Conservation (phyloP, 768 basidiomycete genomes). For the Daedalea quercina region DNA sequence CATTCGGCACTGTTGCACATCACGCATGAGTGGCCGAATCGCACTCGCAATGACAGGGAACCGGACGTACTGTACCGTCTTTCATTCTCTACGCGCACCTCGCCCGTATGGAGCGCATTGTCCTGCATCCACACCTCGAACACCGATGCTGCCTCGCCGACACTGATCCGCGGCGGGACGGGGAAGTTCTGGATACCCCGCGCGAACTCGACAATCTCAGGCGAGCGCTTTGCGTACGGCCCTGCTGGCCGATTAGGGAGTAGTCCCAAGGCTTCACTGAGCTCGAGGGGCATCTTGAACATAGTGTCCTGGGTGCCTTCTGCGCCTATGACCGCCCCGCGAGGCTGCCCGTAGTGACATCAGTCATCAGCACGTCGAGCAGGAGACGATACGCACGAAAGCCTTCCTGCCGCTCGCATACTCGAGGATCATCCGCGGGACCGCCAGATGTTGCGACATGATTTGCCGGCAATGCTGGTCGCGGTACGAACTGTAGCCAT, state of each 20-base stretch:
- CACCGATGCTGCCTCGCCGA: slow-evolving; percentile 65
- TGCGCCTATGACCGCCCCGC: slow-evolving; percentile 70
- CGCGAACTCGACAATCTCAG: slow-evolving; percentile 44
- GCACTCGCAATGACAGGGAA: neutral
- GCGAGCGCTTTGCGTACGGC: slow-evolving; percentile 51
- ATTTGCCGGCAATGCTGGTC: slow-evolving; percentile 66
- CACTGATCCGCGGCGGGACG: slow-evolving; percentile 51
- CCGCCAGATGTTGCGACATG: slow-evolving; percentile 69
- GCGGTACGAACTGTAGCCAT: slow-evolving; percentile 59
- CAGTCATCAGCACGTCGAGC: neutral
- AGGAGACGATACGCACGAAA: slow-evolving; percentile 46
- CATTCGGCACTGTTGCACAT: slow-evolving; percentile 32
- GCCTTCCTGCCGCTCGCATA: slow-evolving; percentile 62
- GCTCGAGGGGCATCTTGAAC: slow-evolving; percentile 54
- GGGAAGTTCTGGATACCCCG: slow-evolving; percentile 43
- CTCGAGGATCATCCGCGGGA: slow-evolving; percentile 74
- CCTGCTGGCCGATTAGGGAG: slow-evolving; percentile 34
- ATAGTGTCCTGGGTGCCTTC: slow-evolving; percentile 53
- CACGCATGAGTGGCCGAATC: neutral
- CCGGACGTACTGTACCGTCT: slow-evolving; percentile 30
- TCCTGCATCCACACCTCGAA: slow-evolving; percentile 75
- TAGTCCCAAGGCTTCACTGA: slow-evolving; percentile 54
- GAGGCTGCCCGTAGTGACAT: slow-evolving; percentile 34
- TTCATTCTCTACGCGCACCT: slow-evolving; percentile 66
- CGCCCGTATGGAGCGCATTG: slow-evolving; percentile 45